phyloP scores from a whole-genome alignment of 352 stramenopile genomes.

The Elongisporangium undulatum region DNA sequence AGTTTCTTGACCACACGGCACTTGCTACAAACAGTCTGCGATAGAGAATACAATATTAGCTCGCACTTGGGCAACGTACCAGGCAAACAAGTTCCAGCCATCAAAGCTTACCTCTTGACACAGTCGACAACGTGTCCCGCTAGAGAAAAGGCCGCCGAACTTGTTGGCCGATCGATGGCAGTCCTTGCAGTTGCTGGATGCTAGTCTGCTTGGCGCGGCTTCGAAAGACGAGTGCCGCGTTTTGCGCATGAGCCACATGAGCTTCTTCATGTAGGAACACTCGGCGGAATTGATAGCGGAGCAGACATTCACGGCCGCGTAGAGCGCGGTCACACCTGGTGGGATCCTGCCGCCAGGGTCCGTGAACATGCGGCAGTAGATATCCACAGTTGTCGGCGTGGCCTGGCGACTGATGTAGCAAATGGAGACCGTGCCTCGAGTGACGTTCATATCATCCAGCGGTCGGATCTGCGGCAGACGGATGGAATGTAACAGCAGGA shows the following conservation, averaged over 20 bases:
- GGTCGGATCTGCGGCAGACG: slow-evolving; percentile 16
- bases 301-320: background rate
- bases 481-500: slow-evolving; percentile 30
- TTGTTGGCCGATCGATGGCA: background rate
- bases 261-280: slow-evolving; percentile 60
- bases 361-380: slow-evolving; percentile 39
- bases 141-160: background rate
- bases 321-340: background rate
- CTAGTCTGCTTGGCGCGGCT: background rate
- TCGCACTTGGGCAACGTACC: background rate
- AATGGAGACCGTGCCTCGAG: slow-evolving; percentile 39
- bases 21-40: slow-evolving; percentile 18
- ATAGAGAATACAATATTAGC: background rate
- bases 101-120: background rate
- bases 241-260: slow-evolving; percentile 50
- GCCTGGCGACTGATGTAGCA: slow-evolving; percentile 48
- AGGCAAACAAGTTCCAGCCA: background rate
- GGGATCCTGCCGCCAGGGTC: slow-evolving; percentile 36
- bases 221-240: background rate
- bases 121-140: background rate
- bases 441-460: slow-evolving; percentile 21
- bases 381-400: slow-evolving; percentile 28
- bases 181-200: background rate
- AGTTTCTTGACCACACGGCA: slow-evolving; percentile 29
- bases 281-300: slow-evolving; percentile 17